Base-by-base conservation (phyloP, 2,329 filamentous ascomycete species). In the Colletotrichum higginsianum region DNA sequence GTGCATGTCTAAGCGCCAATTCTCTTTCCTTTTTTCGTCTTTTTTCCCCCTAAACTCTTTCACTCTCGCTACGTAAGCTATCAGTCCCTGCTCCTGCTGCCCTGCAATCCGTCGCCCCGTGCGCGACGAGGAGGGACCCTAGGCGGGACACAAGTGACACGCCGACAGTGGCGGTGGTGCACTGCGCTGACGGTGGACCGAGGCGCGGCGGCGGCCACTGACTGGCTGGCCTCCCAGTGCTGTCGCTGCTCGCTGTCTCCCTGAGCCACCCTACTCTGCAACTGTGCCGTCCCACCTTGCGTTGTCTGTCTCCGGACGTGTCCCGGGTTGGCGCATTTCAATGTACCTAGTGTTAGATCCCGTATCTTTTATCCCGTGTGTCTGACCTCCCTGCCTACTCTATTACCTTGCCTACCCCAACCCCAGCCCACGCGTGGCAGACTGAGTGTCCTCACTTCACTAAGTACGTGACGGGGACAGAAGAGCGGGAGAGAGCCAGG, bases 121-220 rank as follows among this genome's bases (percentile, higher is more conserved):
- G 49, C 61, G 55, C 49, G 23, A 57, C n/a, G 18, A 16, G 38
- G 11, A 62, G 18, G 58, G n/a, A 46, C 55, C 55, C 55, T n/a
- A 9, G 30, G 35, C 8, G 35, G 35, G 35, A 38, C 35, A 11
- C 35, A 38, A 61, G 9, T 49, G 58, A 35, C 57, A 46, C 18
- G 11, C 57, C 15, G 38, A n/a, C n/a, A 21, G 55, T 57, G 30
- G 46, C 30, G 63, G 44, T 18, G 38, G 52, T 44, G 53, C 47
- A 61, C 21, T 40, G 58, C 50, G 66, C 66, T 63, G 50, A 42
- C 66, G 16, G 52, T 64, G 66, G 66, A 23, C 52, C 60, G 60
- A 64, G 61, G 38, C 47, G 55, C 60, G 46, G 55, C 67, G 60
- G 60, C 46, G 35, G 30, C 57, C 44, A 38, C 44, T 64, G 60